These are phyloP conservation scores for Gyrodon lividus DNA, from an alignment of 768 basidiomycete species.

Conservation along the genomic window DNA sequence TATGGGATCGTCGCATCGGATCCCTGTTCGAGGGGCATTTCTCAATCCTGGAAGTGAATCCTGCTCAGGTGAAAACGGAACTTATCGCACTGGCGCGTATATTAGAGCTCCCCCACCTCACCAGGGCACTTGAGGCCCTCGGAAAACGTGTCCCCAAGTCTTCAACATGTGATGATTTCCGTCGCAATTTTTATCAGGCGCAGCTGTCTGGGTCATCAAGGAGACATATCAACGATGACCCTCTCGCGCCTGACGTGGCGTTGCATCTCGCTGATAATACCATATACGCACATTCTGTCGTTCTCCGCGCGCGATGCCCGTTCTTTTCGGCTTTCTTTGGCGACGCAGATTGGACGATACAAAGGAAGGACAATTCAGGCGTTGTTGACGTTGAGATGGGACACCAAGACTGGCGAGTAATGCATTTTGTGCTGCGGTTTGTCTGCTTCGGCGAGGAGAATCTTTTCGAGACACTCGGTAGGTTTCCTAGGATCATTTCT, in stretches of 20 bases:
- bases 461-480: conserved; percentile 72
- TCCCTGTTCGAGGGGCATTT: conserved; percentile 42
- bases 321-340: conserved; percentile 86
- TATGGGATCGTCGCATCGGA: conserved; percentile 79
- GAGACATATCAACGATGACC: conserved; percentile 15
- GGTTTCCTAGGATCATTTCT: conserved; percentile 20
- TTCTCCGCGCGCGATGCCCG: conserved; percentile 80
- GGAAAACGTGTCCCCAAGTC: conserved; percentile 53
- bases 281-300: conserved; percentile 64
- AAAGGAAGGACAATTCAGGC: conserved; percentile 54
- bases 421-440: conserved; percentile 74
- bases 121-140: conserved; percentile 53
- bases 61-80: conserved; percentile 57
- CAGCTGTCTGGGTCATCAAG: conserved; percentile 8
- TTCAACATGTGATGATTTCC: conserved; percentile 52
- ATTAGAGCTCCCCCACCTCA: conserved; percentile 57
- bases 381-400: conserved; percentile 62
- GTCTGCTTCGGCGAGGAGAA: conserved; percentile 73
- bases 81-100: conserved; percentile 56
- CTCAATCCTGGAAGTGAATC: conserved; percentile 39
- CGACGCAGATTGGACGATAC: conserved; percentile 75
- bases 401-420: conserved; percentile 71
- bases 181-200: conserved; percentile 42
- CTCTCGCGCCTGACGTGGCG: conserved; percentile 63
- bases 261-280: conserved; percentile 66